Evolutionary conservation across 139 green algal genomes (phyloP), one percentile per base, ranked within the genome.

Genomic region (Asterochloris erici): DNA sequence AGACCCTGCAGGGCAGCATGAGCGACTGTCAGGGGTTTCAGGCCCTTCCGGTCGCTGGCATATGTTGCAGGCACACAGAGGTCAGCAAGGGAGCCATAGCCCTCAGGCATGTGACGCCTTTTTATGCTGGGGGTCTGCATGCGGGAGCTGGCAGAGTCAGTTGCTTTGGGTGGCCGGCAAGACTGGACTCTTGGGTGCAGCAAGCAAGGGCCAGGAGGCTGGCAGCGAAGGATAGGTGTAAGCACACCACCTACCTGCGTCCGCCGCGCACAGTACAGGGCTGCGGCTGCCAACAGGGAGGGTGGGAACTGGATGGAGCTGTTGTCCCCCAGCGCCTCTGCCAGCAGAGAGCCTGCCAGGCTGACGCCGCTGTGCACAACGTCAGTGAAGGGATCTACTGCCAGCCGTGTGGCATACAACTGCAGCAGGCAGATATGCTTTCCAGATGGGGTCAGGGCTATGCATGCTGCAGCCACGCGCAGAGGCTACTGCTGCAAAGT

Each of bases 1-100:
- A 83, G 84, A 29, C 92, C 91, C n/a, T 87, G 84, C 74, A 82
- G 77, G 60, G 88, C 61, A 84, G 84, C 26, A 84, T 74, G 29
- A 85, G 38, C 38, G 6, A 54, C 6, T 54, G 38, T 54, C 38
- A 10, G 38, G 6, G 38, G 38, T 54, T 6, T 54, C 6, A 54
- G 38, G 38, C 38, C 38, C 38, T 54, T 54, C 38, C 16, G 16
- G 14, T 24, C 63, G 63, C 14, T 69, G 63, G 66, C 19, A 71
- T 71, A 9, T 21, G 10, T 71, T 21, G 17, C 66, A 71, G 17
- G 19, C 66, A 71, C 21, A 23, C 66, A 71, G 6, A 71, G 21
- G 10, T 21, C 9, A 26, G 66, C 66, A 26, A 71, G 66, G 19
- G 17, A 71, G 19, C 21, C 66, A 26, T 4, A 9, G 66, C 66